These are phyloP conservation scores for Fusarium temperatum DNA, from an alignment of 2,329 filamentous ascomycete genomes.

Conservation along the genomic window DNA sequence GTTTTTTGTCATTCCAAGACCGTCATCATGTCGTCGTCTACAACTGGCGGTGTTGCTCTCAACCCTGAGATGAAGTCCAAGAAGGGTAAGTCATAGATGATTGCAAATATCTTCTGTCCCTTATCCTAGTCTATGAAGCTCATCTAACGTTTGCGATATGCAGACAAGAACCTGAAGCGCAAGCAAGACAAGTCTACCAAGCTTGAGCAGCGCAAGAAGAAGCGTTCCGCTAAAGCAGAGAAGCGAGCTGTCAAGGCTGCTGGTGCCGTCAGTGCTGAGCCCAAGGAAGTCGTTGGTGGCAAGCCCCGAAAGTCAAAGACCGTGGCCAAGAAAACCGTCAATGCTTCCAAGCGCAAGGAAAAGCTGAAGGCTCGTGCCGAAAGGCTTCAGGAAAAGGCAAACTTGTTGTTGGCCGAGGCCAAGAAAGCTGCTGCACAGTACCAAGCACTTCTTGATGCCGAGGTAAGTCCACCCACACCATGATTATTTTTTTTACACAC, in stretches of 20 bases:
- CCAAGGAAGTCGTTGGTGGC: constrained; percentile 44
- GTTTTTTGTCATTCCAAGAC: not conserved
- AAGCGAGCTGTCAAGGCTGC: constrained; percentile 50
- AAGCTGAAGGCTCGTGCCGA: constrained; percentile 51
- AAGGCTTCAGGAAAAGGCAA: constrained; percentile 44
- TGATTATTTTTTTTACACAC: not conserved
- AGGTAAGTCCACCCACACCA: constrained; percentile 24
- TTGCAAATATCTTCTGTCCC: not conserved
- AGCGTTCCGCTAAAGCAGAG: constrained; percentile 48
- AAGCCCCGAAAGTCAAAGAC: constrained; percentile 43
- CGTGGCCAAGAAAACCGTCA: constrained; percentile 39
- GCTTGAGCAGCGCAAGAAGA: constrained; percentile 47
- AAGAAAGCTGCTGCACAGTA: constrained; percentile 46
- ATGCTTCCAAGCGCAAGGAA: constrained; percentile 51
- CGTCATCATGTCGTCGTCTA: constrained; percentile 28
- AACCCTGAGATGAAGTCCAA: constrained; percentile 30
- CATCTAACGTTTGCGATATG: constrained; percentile 1
- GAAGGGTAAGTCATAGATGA: constrained; percentile 21
- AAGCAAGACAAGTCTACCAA: constrained; percentile 24
- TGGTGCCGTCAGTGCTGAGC: constrained; percentile 37
- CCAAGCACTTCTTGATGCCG: constrained; percentile 37
- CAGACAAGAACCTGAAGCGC: constrained; percentile 26
- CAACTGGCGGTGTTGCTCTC: constrained; percentile 14
- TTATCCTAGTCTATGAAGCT: not conserved
- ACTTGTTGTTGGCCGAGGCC: constrained; percentile 53